Base-by-base conservation (phyloP, 306 rosid species). In the Rosa rugosa region DNA sequence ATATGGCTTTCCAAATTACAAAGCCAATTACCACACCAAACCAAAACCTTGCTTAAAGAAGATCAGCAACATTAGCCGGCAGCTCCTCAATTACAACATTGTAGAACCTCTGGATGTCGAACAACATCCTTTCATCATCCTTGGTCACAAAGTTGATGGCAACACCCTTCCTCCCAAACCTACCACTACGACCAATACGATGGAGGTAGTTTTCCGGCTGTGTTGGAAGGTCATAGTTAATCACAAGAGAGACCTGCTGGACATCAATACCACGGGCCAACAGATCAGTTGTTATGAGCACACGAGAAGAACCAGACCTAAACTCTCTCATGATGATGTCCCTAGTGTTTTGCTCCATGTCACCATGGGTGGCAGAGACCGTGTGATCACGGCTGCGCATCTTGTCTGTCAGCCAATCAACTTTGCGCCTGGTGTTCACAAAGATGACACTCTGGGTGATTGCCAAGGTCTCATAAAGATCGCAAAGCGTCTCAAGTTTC, bases 251-350 rank as follows among this genome's bases (percentile, higher is more conserved):
- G 56, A 90, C 93, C 81, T 86, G 93, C 78, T 86, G 93, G 69
- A 90, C 93, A 84, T 90, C 93, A 47, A 90, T 87, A 74, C 91
- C 93, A 72, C 91, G 86, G 60, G 93, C 93, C 86, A 90, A 78
- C 13, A 90, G 89, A 86, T 90, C 93, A 70, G 91, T 90, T 59
- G 90, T 90, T 46, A 90, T 90, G 49, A 90, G 86, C 75, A 91
- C 93, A 20, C 91, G 93, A 31, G 96, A 91, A 40, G 93, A 91
- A 23, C 91, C 96, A 50, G 91, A 89, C 31, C 96, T 90, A 79
- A 91, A 91, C 84, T 91, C 96, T 72, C 92, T 79, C 96, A 91
- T 89, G 83, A 91, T 89, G 71, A 91, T 89, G 69, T 89, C 92
- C 65, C 96, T 89, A 20, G 90, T 84, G 84, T 89, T 91, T 72